Base-by-base conservation (phyloP, 2,329 filamentous ascomycete genomes). In the Teratosphaeria gauchensis region DNA sequence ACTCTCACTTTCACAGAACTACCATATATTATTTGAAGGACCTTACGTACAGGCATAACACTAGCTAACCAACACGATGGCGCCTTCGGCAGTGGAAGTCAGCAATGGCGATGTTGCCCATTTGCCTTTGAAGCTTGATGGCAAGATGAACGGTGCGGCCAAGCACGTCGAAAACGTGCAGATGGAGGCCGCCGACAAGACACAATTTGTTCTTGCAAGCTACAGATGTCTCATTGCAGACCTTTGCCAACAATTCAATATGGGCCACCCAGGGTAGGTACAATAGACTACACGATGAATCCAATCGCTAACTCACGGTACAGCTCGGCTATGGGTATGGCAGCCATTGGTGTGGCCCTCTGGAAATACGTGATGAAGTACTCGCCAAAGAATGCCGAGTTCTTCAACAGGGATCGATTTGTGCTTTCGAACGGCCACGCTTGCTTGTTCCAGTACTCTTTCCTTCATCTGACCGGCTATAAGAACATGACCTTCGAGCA, bases 181-280 rank as follows among this genome's bases (percentile, higher is more conserved):
- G 58, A 61, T 68, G 63, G 67, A 69, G 56, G 62, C 64, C 8
- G 54, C 64, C 12, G 65, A 70, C 46, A 68, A 69, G 61, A 68
- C 69, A 48, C 42, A 48, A 21, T 68, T 80, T 21, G 82, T 85
- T 1, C 71, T 88, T 55, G 79, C 78, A 64, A 82, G 81, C 5
- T 86, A 87, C 67, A 77, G 85, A 57, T 74, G 81, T 55, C 72
- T 88, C 32, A 84, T 88, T 59, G 84, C 85, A 52, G 86, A 89
- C 68, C 72, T 89, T 2, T 88, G 84, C 65, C 80, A 88, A 68
- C 85, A 88, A 63, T 89, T 87, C 71, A 82, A 82, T 62, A 84
- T 84, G 38, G 86, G 86, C 0, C 86, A 88, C 67, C 85, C 85
- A 19, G 85, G 85, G 81, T 85, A 75, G 64, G 77, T 53, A 48